These are phyloP conservation scores for Rubia occidens DNA, from an alignment of 305 asterid species.

Conservation along the genomic window DNA sequence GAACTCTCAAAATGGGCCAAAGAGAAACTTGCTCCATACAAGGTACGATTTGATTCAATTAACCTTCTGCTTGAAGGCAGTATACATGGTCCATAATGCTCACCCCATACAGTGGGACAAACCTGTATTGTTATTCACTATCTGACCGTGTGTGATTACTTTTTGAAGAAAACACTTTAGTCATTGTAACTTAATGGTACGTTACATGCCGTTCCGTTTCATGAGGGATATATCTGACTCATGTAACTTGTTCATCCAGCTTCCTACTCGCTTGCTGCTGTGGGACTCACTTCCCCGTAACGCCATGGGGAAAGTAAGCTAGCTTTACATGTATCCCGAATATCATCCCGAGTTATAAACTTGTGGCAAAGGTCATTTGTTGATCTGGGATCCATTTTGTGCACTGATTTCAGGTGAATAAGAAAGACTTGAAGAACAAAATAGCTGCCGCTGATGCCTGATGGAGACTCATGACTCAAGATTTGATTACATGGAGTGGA, in stretches of 20 bases:
- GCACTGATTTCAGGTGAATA: conserved; percentile 52
- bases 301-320: conserved; percentile 92
- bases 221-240: neutral
- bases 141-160: neutral
- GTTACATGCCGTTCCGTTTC: too few relatives aligned
- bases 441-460: conserved; percentile 28
- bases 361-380: neutral
- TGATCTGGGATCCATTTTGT: neutral
- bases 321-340: neutral
- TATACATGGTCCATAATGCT: neutral
- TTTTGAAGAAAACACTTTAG: too few relatives aligned
- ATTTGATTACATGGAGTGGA: neutral
- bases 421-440: conserved; percentile 75
- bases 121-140: neutral
- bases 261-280: conserved; percentile 59
- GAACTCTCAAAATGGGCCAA: conserved; percentile 79
- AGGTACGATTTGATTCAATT: conserved; percentile 38
- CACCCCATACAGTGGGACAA: neutral
- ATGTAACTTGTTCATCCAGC: conserved; percentile 28
- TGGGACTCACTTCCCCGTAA: conserved; percentile 91
- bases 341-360: neutral
- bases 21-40: conserved; percentile 93
- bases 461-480: neutral
- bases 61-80: neutral
- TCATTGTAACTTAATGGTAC: too few relatives aligned